Evolutionary conservation across 2,329 filamentous ascomycete species (phyloP).

Genomic region (Talaromyces sp.): DNA sequence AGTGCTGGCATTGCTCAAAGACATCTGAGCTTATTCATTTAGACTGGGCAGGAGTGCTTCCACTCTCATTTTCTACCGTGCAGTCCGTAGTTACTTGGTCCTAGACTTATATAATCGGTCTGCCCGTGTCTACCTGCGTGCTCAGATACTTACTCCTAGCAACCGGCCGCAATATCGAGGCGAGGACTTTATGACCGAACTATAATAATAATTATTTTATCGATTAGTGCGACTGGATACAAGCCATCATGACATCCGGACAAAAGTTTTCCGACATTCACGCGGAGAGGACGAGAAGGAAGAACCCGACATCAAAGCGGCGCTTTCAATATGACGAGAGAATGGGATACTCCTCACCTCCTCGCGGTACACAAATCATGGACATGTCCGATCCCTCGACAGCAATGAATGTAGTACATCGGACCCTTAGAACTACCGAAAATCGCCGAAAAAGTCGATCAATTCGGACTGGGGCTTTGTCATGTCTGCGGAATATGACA

Average conservation of each 20-base stretch:
- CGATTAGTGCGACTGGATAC: neutral
- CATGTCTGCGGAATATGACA: neutral
- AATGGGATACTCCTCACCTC: neutral
- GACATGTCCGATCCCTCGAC: neutral
- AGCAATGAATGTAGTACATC: neutral
- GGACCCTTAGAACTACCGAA: neutral
- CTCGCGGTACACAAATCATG: neutral
- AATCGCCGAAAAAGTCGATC: neutral
- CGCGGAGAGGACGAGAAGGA: neutral
- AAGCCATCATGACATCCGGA: neutral
- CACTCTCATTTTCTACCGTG: neutral
- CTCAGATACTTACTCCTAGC: too few relatives aligned
- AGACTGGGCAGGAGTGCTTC: neutral
- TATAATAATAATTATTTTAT: neutral
- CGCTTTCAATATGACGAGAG: neutral
- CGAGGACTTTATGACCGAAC: neutral
- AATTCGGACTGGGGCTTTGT: neutral
- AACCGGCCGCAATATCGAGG: neutral
- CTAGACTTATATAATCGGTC: neutral
- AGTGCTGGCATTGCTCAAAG: neutral
- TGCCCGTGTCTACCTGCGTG: neutral
- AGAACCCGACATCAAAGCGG: neutral
- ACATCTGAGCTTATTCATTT: neutral
- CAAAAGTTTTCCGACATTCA: neutral
- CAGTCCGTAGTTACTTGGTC: neutral